Conservation (phyloP, 768 basidiomycete genomes). For the Lactarius pseudohatsudake region DNA sequence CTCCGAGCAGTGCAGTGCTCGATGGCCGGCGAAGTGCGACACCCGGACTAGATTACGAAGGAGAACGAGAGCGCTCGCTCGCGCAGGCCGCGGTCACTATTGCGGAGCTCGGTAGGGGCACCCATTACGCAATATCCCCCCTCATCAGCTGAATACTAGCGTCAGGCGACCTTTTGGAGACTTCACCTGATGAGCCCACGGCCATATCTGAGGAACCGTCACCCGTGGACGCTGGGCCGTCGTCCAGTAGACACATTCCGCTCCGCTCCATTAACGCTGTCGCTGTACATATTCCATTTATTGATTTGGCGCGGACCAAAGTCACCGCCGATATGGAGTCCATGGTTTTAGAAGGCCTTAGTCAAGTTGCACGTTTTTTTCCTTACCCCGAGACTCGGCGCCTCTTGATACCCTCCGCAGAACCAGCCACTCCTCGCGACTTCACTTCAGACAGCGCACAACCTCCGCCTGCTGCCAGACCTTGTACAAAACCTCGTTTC, state of each 20-base stretch:
- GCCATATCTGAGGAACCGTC: background rate
- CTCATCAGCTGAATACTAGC: background rate
- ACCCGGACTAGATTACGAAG: constrained; percentile 48
- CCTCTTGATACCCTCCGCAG: constrained; percentile 42
- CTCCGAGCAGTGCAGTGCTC: constrained; percentile 20
- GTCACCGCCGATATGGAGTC: constrained; percentile 87
- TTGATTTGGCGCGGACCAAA: constrained; percentile 66
- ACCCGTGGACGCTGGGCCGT: background rate
- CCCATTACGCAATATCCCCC: background rate
- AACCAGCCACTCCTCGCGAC: constrained; percentile 90
- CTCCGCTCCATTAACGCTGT: constrained; percentile 76
- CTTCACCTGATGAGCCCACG: background rate
- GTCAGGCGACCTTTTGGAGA: constrained; percentile 28
- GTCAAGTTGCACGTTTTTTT: constrained; percentile 59
- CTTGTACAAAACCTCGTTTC: constrained; percentile 76
- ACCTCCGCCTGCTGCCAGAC: constrained; percentile 79
- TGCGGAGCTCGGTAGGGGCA: constrained; percentile 75
- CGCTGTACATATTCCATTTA: constrained; percentile 62
- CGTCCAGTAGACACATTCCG: constrained; percentile 36
- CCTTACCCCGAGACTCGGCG: background rate
- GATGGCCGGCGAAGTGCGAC: constrained; percentile 25
- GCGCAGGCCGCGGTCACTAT: constrained; percentile 94
- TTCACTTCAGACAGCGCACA: constrained; percentile 94
- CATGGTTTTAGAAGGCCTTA: constrained; percentile 81
- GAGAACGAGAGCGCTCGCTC: constrained; percentile 83